Conservation (phyloP, 1,284 basidiomycete species). For the Apiotrichum gracile region DNA sequence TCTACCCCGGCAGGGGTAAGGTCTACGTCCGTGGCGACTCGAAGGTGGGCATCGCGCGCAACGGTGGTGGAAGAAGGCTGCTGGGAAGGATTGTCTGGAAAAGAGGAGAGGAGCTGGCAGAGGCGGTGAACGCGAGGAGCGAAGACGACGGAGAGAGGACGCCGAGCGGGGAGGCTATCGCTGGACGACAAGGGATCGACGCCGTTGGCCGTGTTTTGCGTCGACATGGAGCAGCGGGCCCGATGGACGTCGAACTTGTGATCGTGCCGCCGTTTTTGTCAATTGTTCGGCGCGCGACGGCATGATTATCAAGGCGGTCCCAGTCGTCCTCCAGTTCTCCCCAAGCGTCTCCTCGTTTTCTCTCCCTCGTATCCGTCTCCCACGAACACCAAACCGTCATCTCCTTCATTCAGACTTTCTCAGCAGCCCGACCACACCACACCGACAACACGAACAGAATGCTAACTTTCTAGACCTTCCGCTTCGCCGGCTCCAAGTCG, state of each 20-base stretch:
- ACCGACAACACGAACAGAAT: background rate
- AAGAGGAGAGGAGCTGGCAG: background rate
- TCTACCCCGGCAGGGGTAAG: constrained; percentile 94
- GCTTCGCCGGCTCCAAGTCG: constrained; percentile 81
- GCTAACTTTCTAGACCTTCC: constrained; percentile 66
- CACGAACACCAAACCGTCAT: too few species aligned
- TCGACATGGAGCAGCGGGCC: too few species aligned
- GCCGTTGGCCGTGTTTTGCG: too few species aligned
- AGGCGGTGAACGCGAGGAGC: background rate
- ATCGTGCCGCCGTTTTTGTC: too few species aligned
- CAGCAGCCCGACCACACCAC: background rate
- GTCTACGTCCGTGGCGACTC: constrained; percentile 94
- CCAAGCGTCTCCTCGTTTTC: too few species aligned
- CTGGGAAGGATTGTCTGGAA: background rate
- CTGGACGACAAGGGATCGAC: too few species aligned
- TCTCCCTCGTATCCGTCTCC: too few species aligned
- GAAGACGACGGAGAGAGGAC: background rate
- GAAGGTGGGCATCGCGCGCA: constrained; percentile 59
- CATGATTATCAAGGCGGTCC: too few species aligned
- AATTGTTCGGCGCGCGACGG: too few species aligned
- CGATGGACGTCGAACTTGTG: too few species aligned
- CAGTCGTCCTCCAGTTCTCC: too few species aligned
- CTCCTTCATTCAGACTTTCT: background rate
- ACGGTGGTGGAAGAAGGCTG: background rate
- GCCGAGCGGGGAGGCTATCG: background rate